Base-by-base conservation (phyloP, 1,284 basidiomycete species). In the Microbotryomycetes sp. region DNA sequence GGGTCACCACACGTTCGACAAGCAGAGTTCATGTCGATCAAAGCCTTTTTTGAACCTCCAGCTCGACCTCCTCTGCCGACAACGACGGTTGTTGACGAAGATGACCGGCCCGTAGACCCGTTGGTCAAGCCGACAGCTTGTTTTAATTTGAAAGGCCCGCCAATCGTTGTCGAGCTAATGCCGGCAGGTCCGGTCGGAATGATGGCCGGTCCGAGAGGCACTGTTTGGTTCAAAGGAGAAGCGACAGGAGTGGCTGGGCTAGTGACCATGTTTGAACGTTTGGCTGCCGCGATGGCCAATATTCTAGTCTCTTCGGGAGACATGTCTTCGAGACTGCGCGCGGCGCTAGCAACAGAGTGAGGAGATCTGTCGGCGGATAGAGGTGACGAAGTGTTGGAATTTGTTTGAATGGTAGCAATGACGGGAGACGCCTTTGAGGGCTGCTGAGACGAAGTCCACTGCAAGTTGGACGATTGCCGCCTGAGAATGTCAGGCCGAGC, bases 1-100 rank as follows among this genome's bases (percentile, higher is more conserved):
- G 46, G 28, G 18, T 29, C 35, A 3, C 46, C 31, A 47, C 61
- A 63, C 1, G 45, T 50, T 31, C 24, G 53, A 46, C 61, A 63
- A 21, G 27, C n/a, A 13, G 57, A 57, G 50, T n/a, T 49, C 45
- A 52, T 29, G 23, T 52, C 50, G 15, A 29, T 29, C 50, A 41
- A 41, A 18, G 35, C 35, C 18, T 41, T 41, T 41, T 41, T 41
- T 11, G 35, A 41, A 11, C 35, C 35, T 41, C 35, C 35, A 11
- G 35, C 35, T 41, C 35, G 9, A 41, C 35, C 35, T 11, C 35
- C 35, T 41, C 18, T 41, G 18, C 35, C 35, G 18, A 41, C 18
- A 18, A 41, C 18, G 9, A 18, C 18, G 9, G 35, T 11, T 11
- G 35, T 18, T 41, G 35, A 41, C 35, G 35, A 41, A 41, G 35